Conservation (phyloP, 805 yeast species). For the Candida railenensis region DNA sequence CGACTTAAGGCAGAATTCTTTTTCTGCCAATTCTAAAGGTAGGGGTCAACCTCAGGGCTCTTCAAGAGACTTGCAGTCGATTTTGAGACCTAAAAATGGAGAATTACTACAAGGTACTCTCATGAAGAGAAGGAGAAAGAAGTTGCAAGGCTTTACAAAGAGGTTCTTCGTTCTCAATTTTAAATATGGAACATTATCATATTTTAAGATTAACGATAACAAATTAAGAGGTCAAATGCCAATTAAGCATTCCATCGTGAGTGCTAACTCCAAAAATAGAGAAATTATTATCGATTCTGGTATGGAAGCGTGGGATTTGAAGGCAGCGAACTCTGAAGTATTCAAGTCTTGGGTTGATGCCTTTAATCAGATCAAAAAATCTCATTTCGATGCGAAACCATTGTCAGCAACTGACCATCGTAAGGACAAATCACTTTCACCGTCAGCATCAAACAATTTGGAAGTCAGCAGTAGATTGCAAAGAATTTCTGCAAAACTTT, state of each 20-base stretch:
- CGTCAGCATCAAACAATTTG: neutral
- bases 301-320: conserved; percentile 88
- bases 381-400: neutral
- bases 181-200: conserved; percentile 79
- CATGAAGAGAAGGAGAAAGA: conserved; percentile 75
- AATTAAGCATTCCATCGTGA: conserved; percentile 73
- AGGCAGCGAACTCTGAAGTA: conserved; percentile 61
- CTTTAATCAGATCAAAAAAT: conserved; percentile 52
- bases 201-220: conserved; percentile 71
- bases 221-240: conserved; percentile 91
- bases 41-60: neutral
- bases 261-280: conserved; percentile 66
- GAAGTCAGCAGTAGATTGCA: conserved; percentile 14
- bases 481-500: conserved; percentile 20
- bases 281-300: conserved; percentile 89
- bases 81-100: conserved; percentile 53
- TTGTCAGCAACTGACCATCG: conserved; percentile 4
- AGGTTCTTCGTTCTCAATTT: conserved; percentile 82
- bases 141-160: conserved; percentile 81
- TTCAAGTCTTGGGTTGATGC: conserved; percentile 85
- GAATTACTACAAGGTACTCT: conserved; percentile 76
- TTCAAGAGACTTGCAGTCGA: conserved; percentile 3
- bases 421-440: conserved; percentile 5
- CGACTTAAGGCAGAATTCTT: neutral
- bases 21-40: neutral